phyloP scores from a whole-genome alignment of 2,329 filamentous ascomycete species.

The Rhexocercosporidium sp. region DNA sequence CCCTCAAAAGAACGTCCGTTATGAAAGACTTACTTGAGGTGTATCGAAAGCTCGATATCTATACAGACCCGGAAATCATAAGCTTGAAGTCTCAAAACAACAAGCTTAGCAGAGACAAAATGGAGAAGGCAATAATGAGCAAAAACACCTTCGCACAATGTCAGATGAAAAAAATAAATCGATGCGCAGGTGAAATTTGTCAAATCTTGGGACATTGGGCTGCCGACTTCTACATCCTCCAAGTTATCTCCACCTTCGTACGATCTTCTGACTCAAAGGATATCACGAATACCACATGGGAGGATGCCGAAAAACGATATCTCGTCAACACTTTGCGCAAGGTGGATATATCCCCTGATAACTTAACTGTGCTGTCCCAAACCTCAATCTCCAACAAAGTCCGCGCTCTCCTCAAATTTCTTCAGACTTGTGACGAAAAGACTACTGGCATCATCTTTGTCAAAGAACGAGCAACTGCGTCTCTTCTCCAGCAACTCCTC shows the following conservation, averaged over 20 bases:
- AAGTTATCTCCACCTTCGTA: constrained; percentile 12
- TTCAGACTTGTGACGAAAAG: constrained; percentile 10
- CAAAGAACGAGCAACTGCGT: constrained; percentile 16
- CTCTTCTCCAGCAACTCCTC: constrained; percentile 3
- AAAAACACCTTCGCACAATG: constrained; percentile 15
- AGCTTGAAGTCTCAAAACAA: constrained; percentile 10
- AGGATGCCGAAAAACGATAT: constrained; percentile 13
- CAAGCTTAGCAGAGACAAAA: constrained; percentile 4
- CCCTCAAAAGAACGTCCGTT: not conserved
- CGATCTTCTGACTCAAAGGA: constrained; percentile 12
- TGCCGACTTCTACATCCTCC: constrained; percentile 6
- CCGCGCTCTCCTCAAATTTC: constrained; percentile 14
- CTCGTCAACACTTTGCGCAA: constrained; percentile 15
- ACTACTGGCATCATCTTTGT: constrained; percentile 18
- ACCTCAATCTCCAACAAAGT: constrained; percentile 16
- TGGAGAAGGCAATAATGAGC: constrained; percentile 8
- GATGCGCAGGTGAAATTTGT: not conserved
- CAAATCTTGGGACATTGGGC: constrained; percentile 10
- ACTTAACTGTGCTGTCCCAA: not conserved
- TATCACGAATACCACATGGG: not conserved
- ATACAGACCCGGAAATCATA: constrained; percentile 13
- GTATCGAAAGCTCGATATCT: constrained; percentile 4
- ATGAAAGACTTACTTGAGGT: constrained; percentile 6
- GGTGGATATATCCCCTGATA: constrained; percentile 5
- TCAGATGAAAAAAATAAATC: constrained; percentile 6